phyloP scores from a whole-genome alignment of 129 eudicot species.

The Centaurea solstitialis region DNA sequence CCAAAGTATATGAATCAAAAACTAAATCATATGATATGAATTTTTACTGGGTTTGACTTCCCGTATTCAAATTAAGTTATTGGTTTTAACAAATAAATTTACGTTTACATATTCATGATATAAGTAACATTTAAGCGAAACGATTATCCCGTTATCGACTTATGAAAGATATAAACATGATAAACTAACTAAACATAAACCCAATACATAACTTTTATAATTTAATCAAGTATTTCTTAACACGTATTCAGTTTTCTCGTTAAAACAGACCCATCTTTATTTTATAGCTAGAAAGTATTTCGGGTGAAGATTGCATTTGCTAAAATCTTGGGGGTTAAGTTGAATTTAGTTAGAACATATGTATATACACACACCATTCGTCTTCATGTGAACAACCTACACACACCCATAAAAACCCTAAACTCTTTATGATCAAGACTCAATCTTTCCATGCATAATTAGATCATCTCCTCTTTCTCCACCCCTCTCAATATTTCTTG shows the following conservation, averaged over 20 bases:
- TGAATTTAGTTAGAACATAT: conserved; percentile 29
- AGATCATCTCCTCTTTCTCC: neutral
- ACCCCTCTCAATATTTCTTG: conserved; percentile 16
- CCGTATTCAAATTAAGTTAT: neutral
- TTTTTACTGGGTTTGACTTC: neutral
- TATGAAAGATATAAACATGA: neutral
- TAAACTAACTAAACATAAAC: neutral
- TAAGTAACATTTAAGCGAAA: neutral
- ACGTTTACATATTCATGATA: neutral
- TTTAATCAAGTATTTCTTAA: neutral
- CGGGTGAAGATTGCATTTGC: conserved; percentile 29
- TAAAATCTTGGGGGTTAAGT: conserved; percentile 37
- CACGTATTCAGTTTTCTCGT: neutral
- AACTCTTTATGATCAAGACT: conserved; percentile 21
- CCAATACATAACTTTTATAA: neutral
- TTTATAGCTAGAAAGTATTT: conserved; percentile 14
- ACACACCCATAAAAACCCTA: conserved; percentile 39
- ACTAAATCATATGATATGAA: neutral
- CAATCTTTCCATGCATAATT: conserved; percentile 36
- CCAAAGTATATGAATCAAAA: neutral
- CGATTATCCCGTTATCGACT: neutral
- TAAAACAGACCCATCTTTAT: neutral
- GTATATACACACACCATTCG: conserved; percentile 19
- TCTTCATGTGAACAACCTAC: conserved; percentile 46
- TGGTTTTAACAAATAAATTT: neutral